These are phyloP conservation scores for Cystobasidium pallidum DNA, from an alignment of 1,284 basidiomycete genomes.

Conservation along the genomic window DNA sequence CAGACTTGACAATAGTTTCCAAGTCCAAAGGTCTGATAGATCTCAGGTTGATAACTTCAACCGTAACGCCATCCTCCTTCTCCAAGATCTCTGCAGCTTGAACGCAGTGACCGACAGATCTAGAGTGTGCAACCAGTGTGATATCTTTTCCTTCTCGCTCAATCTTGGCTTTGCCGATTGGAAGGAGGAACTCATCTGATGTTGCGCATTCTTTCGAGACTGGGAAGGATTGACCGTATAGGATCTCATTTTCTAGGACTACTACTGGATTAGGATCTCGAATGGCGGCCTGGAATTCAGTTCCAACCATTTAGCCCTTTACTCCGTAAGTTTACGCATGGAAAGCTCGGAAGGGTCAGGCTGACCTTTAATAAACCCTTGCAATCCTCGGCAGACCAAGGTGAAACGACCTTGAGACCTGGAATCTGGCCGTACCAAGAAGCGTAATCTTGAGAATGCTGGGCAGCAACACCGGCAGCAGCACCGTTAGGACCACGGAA, in stretches of 20 bases:
- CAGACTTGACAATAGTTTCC: constrained; percentile 89
- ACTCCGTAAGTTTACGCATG: too few species aligned
- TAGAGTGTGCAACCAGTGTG: constrained; percentile 95
- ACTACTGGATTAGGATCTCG: constrained; percentile 98
- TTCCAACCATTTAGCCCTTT: too few species aligned
- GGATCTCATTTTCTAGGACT: constrained; percentile 98
- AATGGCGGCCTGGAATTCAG: constrained; percentile 73
- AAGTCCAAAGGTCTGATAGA: constrained; percentile 95
- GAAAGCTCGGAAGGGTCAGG: constrained; percentile 21
- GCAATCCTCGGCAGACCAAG: constrained; percentile 97
- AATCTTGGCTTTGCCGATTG: constrained; percentile 97
- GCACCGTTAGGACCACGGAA: constrained; percentile 99
- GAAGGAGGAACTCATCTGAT: constrained; percentile 87
- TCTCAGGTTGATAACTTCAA: constrained; percentile 97
- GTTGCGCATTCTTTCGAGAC: constrained; percentile 85
- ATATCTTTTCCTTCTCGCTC: constrained; percentile 91
- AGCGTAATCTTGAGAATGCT: constrained; percentile 62
- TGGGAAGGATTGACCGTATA: constrained; percentile 96
- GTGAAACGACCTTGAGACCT: constrained; percentile 95
- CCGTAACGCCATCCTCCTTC: constrained; percentile 91
- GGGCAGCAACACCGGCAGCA: constrained; percentile 90
- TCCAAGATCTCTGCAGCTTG: constrained; percentile 91
- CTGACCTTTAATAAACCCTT: constrained; percentile 92
- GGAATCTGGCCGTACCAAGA: constrained; percentile 83
- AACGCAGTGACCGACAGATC: constrained; percentile 88